A percentile compares a stretch with the other conserved stretches of the same genome.
phyloP scores from a whole-genome alignment of 495 filamentous ascomycete species.

The Neurospora sp. region DNA sequence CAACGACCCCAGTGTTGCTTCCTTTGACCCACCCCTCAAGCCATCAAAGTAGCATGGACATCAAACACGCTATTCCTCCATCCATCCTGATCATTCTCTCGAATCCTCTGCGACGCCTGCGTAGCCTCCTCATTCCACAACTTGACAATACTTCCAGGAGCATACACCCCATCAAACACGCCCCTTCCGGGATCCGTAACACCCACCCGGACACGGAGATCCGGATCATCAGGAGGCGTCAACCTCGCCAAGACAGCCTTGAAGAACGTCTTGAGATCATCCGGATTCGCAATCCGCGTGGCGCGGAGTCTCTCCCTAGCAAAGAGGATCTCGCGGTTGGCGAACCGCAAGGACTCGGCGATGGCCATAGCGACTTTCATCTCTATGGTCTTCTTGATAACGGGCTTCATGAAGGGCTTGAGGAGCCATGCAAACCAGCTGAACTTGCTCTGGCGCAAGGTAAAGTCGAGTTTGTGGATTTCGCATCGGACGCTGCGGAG shows the following conservation, averaged over 20 bases:
- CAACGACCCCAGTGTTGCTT: background rate
- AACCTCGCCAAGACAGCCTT: constrained; percentile 69
- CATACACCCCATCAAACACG: constrained; percentile 74
- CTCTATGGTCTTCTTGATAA: constrained; percentile 71
- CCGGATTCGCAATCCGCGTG: constrained; percentile 69
- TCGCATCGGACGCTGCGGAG: constrained; percentile 64
- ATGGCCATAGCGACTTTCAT: constrained; percentile 65
- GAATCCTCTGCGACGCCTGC: constrained; percentile 50
- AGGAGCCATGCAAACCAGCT: constrained; percentile 69
- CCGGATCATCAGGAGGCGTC: constrained; percentile 57
- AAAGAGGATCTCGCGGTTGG: constrained; percentile 78
- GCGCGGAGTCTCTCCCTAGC: constrained; percentile 80
- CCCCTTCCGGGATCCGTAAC: constrained; percentile 51
- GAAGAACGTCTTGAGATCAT: constrained; percentile 69
- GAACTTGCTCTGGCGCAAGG: constrained; percentile 62
- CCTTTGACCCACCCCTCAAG: background rate
- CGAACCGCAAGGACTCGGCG: constrained; percentile 52
- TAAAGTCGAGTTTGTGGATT: constrained; percentile 81
- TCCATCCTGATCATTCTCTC: constrained; percentile 52
- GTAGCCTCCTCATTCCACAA: constrained; percentile 73
- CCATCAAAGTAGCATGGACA: constrained; percentile 32
- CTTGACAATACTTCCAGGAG: constrained; percentile 79
- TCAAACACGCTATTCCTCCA: constrained; percentile 89
- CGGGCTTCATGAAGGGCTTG: constrained; percentile 72
- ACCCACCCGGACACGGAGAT: constrained; percentile 61